phyloP scores from a whole-genome alignment of 352 stramenopile genomes.

The Phytophthora citricola region DNA sequence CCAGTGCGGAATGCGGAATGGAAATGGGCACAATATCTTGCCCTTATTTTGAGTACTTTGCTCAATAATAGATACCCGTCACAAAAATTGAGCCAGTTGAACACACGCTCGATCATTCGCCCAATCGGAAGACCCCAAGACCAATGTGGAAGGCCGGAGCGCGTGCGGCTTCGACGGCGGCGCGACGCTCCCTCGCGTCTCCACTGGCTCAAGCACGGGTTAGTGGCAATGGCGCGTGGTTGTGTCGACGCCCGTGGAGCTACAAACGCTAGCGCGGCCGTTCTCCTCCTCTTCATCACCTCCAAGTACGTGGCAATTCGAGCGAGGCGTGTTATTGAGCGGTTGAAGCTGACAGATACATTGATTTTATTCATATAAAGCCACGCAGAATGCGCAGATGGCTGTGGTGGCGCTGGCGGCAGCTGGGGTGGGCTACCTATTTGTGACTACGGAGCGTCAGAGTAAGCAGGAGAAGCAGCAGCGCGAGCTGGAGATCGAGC shows the following conservation, averaged over 20 bases:
- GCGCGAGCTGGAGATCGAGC: conserved; percentile 66
- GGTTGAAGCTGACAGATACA: neutral
- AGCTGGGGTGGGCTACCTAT: conserved; percentile 56
- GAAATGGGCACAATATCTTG: neutral
- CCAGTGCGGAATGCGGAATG: conserved; percentile 7
- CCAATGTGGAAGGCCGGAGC: conserved; percentile 40
- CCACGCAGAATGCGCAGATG: conserved; percentile 34
- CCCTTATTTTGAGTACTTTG: no score
- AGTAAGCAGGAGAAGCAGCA: conserved; percentile 60
- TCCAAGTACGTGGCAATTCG: conserved; percentile 25
- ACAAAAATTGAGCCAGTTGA: neutral
- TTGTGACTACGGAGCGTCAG: conserved; percentile 52
- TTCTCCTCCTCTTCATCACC: conserved; percentile 26
- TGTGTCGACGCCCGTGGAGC: neutral
- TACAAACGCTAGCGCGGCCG: conserved; percentile 24
- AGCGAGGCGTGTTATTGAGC: neutral
- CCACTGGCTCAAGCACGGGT: conserved; percentile 2
- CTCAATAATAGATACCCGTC: no score
- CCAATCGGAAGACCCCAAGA: conserved; percentile 1
- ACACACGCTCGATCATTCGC: conserved; percentile 7
- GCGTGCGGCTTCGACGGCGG: conserved; percentile 12
- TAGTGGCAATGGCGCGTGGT: neutral
- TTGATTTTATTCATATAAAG: conserved; percentile 13
- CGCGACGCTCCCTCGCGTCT: conserved; percentile 21
- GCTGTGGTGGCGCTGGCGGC: conserved; percentile 38